Conservation (phyloP, 108 stramenopile species). For the Parmales sp. region DNA sequence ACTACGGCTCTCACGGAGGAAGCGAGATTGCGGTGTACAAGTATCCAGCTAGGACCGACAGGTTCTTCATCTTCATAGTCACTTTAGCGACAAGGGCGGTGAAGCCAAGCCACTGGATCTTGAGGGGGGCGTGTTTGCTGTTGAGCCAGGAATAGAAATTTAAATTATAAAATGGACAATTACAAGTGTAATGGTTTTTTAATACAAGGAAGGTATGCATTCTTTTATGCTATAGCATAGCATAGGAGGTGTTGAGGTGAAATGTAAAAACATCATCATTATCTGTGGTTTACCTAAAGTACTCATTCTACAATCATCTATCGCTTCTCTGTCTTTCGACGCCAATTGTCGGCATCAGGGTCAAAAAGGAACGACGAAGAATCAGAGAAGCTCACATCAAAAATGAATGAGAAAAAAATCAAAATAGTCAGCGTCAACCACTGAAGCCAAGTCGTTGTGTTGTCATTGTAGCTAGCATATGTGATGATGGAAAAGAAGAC, state of each 20-base stretch:
- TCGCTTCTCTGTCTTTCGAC: background rate
- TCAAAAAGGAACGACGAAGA: background rate
- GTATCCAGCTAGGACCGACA: slow-evolving; percentile 44
- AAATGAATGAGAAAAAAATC: background rate
- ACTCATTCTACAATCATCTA: too few relatives aligned
- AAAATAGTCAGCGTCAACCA: background rate
- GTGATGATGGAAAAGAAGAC: background rate
- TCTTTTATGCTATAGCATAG: too few relatives aligned
- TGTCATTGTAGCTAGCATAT: background rate
- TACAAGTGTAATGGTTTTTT: too few relatives aligned
- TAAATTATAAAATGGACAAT: too few relatives aligned
- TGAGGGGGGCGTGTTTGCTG: slow-evolving; percentile 45
- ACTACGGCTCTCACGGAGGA: slow-evolving; percentile 2
- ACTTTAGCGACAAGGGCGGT: slow-evolving; percentile 38
- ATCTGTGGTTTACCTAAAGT: too few relatives aligned
- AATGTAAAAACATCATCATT: too few relatives aligned
- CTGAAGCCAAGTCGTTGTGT: background rate
- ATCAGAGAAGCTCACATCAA: background rate
- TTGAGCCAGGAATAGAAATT: slow-evolving; percentile 24
- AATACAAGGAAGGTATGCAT: too few relatives aligned
- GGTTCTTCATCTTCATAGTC: slow-evolving; percentile 45
- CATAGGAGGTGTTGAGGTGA: too few relatives aligned
- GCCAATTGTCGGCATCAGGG: slow-evolving; percentile 6
- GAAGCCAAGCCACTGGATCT: slow-evolving; percentile 43
- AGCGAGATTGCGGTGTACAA: slow-evolving; percentile 49